Evolutionary conservation across 805 yeast species (phyloP), one percentile per base, ranked within the genome.

Genomic region (Saturnispora mendoncae): DNA sequence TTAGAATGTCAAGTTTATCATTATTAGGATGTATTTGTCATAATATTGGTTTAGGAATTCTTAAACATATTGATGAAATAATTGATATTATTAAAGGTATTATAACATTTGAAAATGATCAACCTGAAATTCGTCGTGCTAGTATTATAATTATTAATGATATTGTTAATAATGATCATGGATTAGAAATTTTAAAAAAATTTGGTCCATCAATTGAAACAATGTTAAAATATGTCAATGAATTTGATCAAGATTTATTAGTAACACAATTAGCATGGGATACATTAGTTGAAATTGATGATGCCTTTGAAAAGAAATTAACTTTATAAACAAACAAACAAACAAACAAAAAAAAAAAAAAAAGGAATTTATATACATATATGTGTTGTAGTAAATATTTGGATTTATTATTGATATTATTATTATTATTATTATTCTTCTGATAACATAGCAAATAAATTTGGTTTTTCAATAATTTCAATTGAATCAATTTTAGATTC

Each of bases 1-100:
- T 87, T 30, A 67, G 97, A 49, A 79, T 86, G 82, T 88, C 97
- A 2, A 74, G 95, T 0, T 72, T 88, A 76, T 84, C 96, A 0
- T 58, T 92, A 12, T 57, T 90, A n/a, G 95, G 97, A 23, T 63
- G 72, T 5, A 65, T 82, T 28, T 73, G 87, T 51, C 73, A 74
- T 47, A 24, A 39, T 13, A 10, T 33, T 8, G 46, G 63, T 64
- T 1, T 76, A 61, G 5, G 83, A 81, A 51, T 85, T 1, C 31
- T 64, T 0, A 52, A 58, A 1, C 62, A 67, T 43, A 60, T 86
- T 9, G 55, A 58, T 1, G 82, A 79, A 38, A 69, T 80, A 7
- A 60, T 84, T 33, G 96, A 87, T 53, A 78, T 94, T 54, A 76
- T 84, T 0, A 57, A 83, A 25, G 95, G 95, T 6, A 71, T 90